Base-by-base conservation (phyloP, 345 rosid genomes). In the Ailanthus altissimus region DNA sequence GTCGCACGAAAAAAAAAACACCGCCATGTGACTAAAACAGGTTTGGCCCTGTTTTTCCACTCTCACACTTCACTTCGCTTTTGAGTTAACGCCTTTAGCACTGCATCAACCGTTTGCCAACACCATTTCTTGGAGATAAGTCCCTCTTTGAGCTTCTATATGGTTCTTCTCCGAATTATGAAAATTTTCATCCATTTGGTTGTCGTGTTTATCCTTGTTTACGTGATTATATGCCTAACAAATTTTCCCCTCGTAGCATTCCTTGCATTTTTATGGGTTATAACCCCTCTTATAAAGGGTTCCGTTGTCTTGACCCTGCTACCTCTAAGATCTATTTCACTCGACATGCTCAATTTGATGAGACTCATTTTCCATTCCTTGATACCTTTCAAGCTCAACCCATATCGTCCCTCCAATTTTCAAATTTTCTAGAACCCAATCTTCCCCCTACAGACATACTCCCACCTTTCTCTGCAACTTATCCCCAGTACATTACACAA, bases 291-390 rank as follows among this genome's bases (percentile, higher is more conserved):
- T 54, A 54, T 54, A 54, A 54, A 54, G 59, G 59, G 21, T 54
- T 54, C 21, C 38, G 38, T 32, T 32, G 1, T 32, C 38, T 32
- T 32, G 38, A 32, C 38, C 38, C 59, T n/a, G 18, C 59, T 6
- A 20, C 59, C 8, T 1, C 40, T 26, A 25, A 11, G 65, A 0
- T 73, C 12, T 46, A 70, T n/a, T 45, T 60, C 69, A 61, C 65
- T 8, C 43, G 18, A 0, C 81, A 78, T 50, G 57, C 66, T 32
- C 26, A 63, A 42, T 78, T 65, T 72, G 77, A 78, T 72, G 59
- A 78, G 11, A 46, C 5, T 15, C 51, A 59, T 16, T 62, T 70
- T 50, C 67, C 72, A 6, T 51, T 13, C 53, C 16, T 75, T 10
- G 14, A 16, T 54, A 14, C 11, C 66, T 56, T 45, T 10, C 18